A percentile compares a stretch with the other conserved stretches of the same genome.
Evolutionary conservation across 2,329 filamentous ascomycete species (phyloP).

Genomic region (Aspergillus sp.): DNA sequence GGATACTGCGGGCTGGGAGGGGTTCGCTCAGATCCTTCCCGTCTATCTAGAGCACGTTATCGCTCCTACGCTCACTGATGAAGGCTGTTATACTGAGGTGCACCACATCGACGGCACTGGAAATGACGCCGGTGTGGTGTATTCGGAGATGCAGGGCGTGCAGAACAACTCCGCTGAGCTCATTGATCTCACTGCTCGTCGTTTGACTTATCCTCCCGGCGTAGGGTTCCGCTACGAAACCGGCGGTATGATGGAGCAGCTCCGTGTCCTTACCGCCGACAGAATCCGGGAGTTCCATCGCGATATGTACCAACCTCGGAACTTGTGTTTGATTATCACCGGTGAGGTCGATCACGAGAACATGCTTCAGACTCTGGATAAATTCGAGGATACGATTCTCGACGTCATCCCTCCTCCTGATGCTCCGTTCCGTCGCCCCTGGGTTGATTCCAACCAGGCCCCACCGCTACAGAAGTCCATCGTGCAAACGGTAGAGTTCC

Average conservation of each 20-base stretch:
- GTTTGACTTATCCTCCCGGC: conserved; percentile 80
- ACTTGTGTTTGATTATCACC: conserved; percentile 86
- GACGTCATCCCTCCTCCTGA: conserved; percentile 74
- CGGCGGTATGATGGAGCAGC: conserved; percentile 91
- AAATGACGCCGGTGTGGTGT: conserved; percentile 94
- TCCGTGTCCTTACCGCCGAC: conserved; percentile 80
- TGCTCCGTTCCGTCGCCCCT: conserved; percentile 78
- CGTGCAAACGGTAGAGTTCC: conserved; percentile 81
- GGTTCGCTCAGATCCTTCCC: conserved; percentile 89
- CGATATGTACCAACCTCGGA: conserved; percentile 97
- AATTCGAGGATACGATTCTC: conserved; percentile 84
- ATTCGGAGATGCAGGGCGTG: conserved; percentile 97
- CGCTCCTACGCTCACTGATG: conserved; percentile 85
- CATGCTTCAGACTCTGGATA: conserved; percentile 75
- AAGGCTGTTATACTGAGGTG: conserved; percentile 91
- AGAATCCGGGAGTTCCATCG: conserved; percentile 92
- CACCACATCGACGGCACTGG: conserved; percentile 92
- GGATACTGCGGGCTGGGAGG: conserved; percentile 94
- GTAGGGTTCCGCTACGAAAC: conserved; percentile 96
- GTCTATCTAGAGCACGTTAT: conserved; percentile 95
- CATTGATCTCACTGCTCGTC: conserved; percentile 79
- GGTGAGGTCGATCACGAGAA: conserved; percentile 83
- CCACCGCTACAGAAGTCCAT: conserved; percentile 69
- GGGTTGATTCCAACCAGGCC: conserved; percentile 82
- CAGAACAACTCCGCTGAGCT: conserved; percentile 81